Evolutionary conservation across 2,329 filamentous ascomycete species (phyloP), one percentile per base, ranked within the genome.

Genomic region (Paraphaeosphaeria minitans): DNA sequence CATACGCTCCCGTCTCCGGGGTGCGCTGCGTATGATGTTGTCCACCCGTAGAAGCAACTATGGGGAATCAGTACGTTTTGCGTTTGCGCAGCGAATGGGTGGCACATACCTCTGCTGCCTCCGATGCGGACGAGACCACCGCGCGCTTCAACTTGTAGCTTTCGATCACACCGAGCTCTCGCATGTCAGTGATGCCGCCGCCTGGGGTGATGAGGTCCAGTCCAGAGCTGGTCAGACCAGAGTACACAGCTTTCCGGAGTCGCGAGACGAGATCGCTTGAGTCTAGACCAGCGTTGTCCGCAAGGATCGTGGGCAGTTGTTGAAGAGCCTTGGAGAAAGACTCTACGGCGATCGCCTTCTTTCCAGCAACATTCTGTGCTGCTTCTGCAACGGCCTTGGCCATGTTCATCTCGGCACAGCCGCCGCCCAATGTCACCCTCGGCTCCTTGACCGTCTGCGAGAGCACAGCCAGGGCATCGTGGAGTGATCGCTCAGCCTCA

Each of bases 391-490:
- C 95, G 8, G 95, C 95, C 84, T 97, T 97, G 65, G 94, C 92
- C 95, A 99, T 99, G 68, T 96, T 82, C 94, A 98, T 98, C 85
- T 99, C 95, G 4, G 94, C 93, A 74, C 93, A 98, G 29, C 95
- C 95, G 74, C 95, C 95, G 54, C 95, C 95, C 3, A 99, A 87
- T 0, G 95, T 98, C 43, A 93, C 96, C 76, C 92, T 88, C 53
- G 95, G 95, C 80, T 97, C 93, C 78, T 90, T 91, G 70, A 99
- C 91, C 1, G 95, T 99, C 79, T 99, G 95, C 10, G 94, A 98
- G 42, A 99, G 86, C 13, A 99, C 95, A 14, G 95, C 95, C 58
- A 99, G 84, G 49, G 95, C 95, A 78, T 99, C 95, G 79, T 99
- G 95, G 65, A 99, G 83, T 66, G 92, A 97, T 65, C 95, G 89